Evolutionary conservation across 2,329 filamentous ascomycete genomes (phyloP).

Genomic region (Epichloe gansuensis): DNA sequence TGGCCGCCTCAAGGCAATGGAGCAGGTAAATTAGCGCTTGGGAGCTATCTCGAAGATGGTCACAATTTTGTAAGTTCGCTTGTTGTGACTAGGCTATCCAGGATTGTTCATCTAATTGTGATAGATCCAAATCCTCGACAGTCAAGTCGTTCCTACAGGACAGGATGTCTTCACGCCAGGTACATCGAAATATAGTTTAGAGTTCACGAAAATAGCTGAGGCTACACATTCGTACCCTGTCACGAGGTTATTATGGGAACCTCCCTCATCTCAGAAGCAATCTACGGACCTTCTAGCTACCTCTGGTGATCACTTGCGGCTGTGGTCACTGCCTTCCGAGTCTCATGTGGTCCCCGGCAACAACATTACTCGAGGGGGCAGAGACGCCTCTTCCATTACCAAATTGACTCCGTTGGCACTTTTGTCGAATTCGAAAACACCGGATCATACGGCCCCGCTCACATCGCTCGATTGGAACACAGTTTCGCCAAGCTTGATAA

Average conservation of each 20-base stretch:
- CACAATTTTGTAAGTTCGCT: conserved; percentile 73
- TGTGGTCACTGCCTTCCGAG: conserved; percentile 82
- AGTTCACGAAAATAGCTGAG: conserved; percentile 89
- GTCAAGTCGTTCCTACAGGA: conserved; percentile 60
- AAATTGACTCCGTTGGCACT: conserved; percentile 89
- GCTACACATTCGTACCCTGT: conserved; percentile 97
- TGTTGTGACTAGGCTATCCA: not conserved
- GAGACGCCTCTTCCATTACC: conserved; percentile 45
- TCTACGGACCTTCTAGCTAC: conserved; percentile 90
- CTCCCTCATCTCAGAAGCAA: conserved; percentile 86
- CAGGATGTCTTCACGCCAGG: conserved; percentile 57
- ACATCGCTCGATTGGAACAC: conserved; percentile 98
- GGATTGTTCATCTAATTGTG: conserved; percentile 4
- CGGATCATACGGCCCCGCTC: conserved; percentile 90
- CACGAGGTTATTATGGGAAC: conserved; percentile 89
- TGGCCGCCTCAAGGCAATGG: conserved; percentile 73
- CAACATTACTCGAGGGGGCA: conserved; percentile 50
- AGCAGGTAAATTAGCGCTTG: conserved; percentile 85
- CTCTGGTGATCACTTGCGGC: conserved; percentile 80
- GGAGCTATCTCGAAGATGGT: conserved; percentile 93
- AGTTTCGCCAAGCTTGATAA: conserved; percentile 90
- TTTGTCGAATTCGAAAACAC: conserved; percentile 94
- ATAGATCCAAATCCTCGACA: conserved; percentile 94
- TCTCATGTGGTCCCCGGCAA: conserved; percentile 43
- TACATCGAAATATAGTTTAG: conserved; percentile 60